A percentile compares a stretch with the other conserved stretches of the same genome.
Conservation (phyloP, 177 flowering plant species). For the Vitis hybrid region DNA sequence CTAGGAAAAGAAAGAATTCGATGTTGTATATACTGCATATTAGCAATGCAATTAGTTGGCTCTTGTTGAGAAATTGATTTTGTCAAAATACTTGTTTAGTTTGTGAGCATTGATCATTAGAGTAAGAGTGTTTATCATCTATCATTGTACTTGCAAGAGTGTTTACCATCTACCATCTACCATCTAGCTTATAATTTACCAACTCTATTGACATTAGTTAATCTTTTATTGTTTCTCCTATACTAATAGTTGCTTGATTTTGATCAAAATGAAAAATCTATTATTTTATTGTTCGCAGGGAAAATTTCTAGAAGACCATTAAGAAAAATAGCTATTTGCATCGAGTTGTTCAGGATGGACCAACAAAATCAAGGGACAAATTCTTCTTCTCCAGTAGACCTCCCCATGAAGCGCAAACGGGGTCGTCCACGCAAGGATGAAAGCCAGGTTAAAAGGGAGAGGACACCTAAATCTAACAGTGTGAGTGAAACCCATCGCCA, state of each 20-base stretch:
- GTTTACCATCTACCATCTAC: too few species aligned
- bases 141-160: too few species aligned
- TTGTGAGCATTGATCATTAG: too few species aligned
- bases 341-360: conserved; percentile 33
- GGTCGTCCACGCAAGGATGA: conserved; percentile 79
- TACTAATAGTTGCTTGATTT: neutral
- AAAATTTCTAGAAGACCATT: neutral
- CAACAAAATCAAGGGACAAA: conserved; percentile 34
- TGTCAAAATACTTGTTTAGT: too few species aligned
- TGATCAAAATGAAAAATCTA: neutral
- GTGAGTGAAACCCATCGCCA: conserved; percentile 14
- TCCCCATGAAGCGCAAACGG: conserved; percentile 55
- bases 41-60: too few species aligned
- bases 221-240: neutral
- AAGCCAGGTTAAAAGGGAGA: conserved; percentile 22
- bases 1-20: too few species aligned
- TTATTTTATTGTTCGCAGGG: conserved; percentile 7
- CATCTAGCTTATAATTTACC: neutral
- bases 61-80: too few species aligned
- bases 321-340: neutral
- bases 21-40: too few species aligned
- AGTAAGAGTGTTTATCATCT: too few species aligned
- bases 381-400: conserved; percentile 28
- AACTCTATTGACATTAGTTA: neutral
- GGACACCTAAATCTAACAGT: conserved; percentile 19